Evolutionary conservation across 345 rosid genomes (phyloP), one percentile per base, ranked within the genome.

Genomic region (Durio zibethinus): DNA sequence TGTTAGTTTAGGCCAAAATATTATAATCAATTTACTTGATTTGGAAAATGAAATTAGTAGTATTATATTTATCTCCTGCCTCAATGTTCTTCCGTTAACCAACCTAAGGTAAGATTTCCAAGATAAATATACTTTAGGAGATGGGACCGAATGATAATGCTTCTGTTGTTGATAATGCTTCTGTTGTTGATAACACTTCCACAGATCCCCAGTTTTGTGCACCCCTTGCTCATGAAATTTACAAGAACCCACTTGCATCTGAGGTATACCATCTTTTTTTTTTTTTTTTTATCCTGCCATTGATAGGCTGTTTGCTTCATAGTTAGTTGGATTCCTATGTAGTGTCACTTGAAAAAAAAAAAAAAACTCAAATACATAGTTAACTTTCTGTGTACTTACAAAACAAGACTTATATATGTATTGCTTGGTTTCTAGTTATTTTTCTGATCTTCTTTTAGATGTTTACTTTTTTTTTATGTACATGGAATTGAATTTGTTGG

Each of bases 161-260:
- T 68, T 82, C 77, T 56, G 65, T 47, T 56, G 72, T 83, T 9
- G 84, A 79, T 69, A 38, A 73, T n/a, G n/a, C n/a, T n/a, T n/a
- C n/a, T n/a, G n/a, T n/a, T n/a, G n/a, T n/a, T n/a, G n/a, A n/a
- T n/a, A n/a, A n/a, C 70, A 61, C 80, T 76, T 73, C 65, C 66
- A 31, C 72, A 11, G 85, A 87, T 77, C 88, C 88, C 10, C 85
- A 83, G 75, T 78, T 81, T 72, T 85, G 87, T 80, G 83, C 69
- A 69, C 52, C 54, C 38, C 47, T 77, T 81, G 85, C 85, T 80
- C 62, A 56, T 54, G 88, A 83, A 72, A 85, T 87, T 77, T 87
- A 76, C 76, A 68, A 83, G 77, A 78, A 87, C 21, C 66, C 79
- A 56, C 88, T 42, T 63, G 79, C 70, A 64, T 73, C 84, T 10